These are phyloP conservation scores for Anastatica hierochuntica DNA, from an alignment of 345 rosid genomes.

Conservation along the genomic window DNA sequence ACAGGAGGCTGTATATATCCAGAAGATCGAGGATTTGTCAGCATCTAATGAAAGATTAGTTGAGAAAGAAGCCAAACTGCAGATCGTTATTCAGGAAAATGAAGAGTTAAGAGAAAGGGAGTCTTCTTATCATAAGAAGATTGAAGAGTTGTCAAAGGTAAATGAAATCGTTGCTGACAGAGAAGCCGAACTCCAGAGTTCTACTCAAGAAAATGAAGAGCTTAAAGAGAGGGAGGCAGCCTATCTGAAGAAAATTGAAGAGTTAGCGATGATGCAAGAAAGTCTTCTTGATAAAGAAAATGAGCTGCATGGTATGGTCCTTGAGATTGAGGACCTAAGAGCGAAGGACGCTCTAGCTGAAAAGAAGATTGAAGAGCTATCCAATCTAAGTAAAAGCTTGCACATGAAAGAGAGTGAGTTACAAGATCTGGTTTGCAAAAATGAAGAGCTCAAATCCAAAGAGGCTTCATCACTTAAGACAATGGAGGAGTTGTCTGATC, in stretches of 20 bases:
- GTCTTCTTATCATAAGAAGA: slow-evolving; percentile 13
- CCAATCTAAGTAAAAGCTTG: slow-evolving; percentile 8
- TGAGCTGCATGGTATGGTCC: slow-evolving; percentile 17
- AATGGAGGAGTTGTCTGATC: slow-evolving; percentile 52
- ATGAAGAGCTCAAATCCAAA: slow-evolving; percentile 15
- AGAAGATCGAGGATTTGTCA: slow-evolving; percentile 21
- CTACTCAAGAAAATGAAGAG: slow-evolving; percentile 53
- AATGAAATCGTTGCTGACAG: slow-evolving; percentile 23
- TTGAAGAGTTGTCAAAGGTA: slow-evolving; percentile 16
- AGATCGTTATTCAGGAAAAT: slow-evolving; percentile 1
- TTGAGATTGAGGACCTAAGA: slow-evolving; percentile 24
- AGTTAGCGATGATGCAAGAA: slow-evolving; percentile 28
- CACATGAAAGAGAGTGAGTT: slow-evolving; percentile 15
- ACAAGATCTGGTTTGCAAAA: slow-evolving; percentile 3
- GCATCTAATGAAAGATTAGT: slow-evolving; percentile 1
- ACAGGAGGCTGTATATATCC: slow-evolving; percentile 8
- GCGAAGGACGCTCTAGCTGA: slow-evolving; percentile 8
- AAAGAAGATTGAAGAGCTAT: slow-evolving; percentile 24
- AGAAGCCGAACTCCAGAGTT: slow-evolving; percentile 52
- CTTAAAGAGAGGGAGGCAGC: slow-evolving; percentile 16
- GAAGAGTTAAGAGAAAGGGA: slow-evolving; percentile 16
- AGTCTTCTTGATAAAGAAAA: slow-evolving; percentile 43
- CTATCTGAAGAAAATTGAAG: slow-evolving; percentile 22
- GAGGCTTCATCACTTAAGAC: slow-evolving; percentile 40
- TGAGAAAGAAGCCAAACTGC: slow-evolving; percentile 17